These are phyloP conservation scores for Pyrus betulifolia DNA, from an alignment of 306 rosid species.

Conservation along the genomic window DNA sequence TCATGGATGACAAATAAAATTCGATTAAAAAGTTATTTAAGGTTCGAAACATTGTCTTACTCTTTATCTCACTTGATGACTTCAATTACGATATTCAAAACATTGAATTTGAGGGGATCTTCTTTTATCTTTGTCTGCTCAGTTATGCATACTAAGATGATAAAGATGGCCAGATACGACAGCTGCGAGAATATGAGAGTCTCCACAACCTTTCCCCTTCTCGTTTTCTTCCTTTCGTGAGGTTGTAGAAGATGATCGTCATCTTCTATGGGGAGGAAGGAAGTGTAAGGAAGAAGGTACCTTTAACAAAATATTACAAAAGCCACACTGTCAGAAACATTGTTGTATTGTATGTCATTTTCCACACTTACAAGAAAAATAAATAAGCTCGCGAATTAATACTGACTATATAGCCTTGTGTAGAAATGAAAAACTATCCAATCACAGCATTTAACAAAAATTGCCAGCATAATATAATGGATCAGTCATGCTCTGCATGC, in stretches of 20 bases:
- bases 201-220: constrained; percentile 19
- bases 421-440: no score
- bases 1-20: no score
- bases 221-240: not conserved
- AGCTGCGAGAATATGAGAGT: constrained; percentile 44
- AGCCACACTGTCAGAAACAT: no score
- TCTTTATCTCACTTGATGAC: constrained; percentile 31
- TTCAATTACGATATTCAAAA: constrained; percentile 48
- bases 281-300: constrained; percentile 61
- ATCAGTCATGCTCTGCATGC: not conserved
- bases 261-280: constrained; percentile 20
- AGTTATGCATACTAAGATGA: constrained; percentile 52
- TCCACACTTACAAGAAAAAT: not conserved
- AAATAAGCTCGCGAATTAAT: not conserved
- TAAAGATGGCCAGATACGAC: constrained; percentile 47
- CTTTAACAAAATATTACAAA: constrained; percentile 13
- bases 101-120: constrained; percentile 67
- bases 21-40: no score
- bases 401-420: no score
- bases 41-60: no score
- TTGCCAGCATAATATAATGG: not conserved
- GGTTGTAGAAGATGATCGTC: not conserved
- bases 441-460: no score
- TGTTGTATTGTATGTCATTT: no score
- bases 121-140: constrained; percentile 50